A percentile compares a stretch with the other conserved stretches of the same genome.
phyloP scores from a whole-genome alignment of 2,329 filamentous ascomycete genomes.

The Lomentospora prolificans region DNA sequence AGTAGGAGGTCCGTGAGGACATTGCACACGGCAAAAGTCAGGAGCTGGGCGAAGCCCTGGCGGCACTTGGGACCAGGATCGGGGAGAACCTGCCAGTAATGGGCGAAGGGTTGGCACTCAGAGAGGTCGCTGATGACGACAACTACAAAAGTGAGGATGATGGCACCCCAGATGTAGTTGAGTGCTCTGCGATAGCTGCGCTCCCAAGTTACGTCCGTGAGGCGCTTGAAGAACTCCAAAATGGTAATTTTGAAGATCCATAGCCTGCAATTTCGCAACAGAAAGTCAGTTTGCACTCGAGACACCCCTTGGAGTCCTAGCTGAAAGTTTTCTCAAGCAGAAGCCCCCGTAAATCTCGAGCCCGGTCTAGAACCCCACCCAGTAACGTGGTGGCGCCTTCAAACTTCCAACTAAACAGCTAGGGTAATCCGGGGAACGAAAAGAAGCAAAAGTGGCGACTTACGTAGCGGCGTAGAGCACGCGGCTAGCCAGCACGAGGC shows the following conservation, averaged over 20 bases:
- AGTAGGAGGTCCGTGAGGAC: conserved; percentile 82
- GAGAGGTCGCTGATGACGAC: conserved; percentile 71
- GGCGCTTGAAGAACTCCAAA: conserved; percentile 80
- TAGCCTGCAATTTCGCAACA: conserved; percentile 45
- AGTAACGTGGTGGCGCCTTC: not conserved
- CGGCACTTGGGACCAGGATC: conserved; percentile 81
- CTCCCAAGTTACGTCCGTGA: conserved; percentile 76
- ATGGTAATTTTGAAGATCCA: conserved; percentile 90
- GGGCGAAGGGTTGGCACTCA: conserved; percentile 69
- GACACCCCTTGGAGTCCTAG: not conserved
- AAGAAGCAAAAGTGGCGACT: conserved; percentile 20
- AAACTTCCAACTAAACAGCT: too few species aligned
- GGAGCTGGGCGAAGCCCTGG: conserved; percentile 74
- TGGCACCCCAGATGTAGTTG: conserved; percentile 61
- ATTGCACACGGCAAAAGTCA: conserved; percentile 85
- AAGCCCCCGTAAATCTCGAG: not conserved
- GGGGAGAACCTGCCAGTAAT: conserved; percentile 75
- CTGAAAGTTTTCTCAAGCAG: not conserved
- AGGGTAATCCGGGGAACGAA: too few species aligned
- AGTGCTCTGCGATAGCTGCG: conserved; percentile 64
- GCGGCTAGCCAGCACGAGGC: conserved; percentile 69
- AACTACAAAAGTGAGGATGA: conserved; percentile 68
- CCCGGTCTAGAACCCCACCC: not conserved
- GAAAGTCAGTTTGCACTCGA: not conserved
- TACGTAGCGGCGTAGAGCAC: conserved; percentile 87